phyloP scores from a whole-genome alignment of 306 rosid genomes.

The Cucumis hystrix region DNA sequence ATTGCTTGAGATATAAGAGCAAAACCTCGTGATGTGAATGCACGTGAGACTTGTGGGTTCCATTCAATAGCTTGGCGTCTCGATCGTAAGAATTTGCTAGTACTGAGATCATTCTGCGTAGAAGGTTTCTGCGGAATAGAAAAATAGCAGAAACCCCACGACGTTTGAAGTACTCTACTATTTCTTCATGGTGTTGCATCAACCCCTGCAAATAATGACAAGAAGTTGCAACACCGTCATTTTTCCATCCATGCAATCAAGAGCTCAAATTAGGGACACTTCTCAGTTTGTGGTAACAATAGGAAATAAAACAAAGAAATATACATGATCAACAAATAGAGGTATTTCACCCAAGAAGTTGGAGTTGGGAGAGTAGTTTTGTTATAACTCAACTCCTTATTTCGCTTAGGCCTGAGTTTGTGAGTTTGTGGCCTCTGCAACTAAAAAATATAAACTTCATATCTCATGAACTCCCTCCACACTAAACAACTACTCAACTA shows the following conservation, averaged over 20 bases:
- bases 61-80: slow-evolving; percentile 58
- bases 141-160: slow-evolving; percentile 74
- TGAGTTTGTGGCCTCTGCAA: too few species aligned
- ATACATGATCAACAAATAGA: neutral
- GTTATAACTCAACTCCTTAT: too few species aligned
- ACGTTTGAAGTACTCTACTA: slow-evolving; percentile 57
- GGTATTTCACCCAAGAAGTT: too few species aligned
- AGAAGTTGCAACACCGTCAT: neutral
- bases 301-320: neutral
- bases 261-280: neutral
- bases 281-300: neutral
- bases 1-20: slow-evolving; percentile 10
- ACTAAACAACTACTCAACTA: too few species aligned
- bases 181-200: slow-evolving; percentile 72
- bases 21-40: slow-evolving; percentile 83
- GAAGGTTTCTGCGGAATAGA: slow-evolving; percentile 89
- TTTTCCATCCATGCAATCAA: neutral
- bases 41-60: slow-evolving; percentile 96
- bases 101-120: slow-evolving; percentile 86
- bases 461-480: too few species aligned
- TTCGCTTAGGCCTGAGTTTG: too few species aligned
- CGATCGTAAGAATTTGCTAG: slow-evolving; percentile 76
- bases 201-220: slow-evolving; percentile 49
- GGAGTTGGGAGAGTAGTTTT: too few species aligned
- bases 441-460: too few species aligned